Evolutionary conservation across 495 filamentous ascomycete genomes (phyloP).

Genomic region (Talaromyces stipitatus): DNA sequence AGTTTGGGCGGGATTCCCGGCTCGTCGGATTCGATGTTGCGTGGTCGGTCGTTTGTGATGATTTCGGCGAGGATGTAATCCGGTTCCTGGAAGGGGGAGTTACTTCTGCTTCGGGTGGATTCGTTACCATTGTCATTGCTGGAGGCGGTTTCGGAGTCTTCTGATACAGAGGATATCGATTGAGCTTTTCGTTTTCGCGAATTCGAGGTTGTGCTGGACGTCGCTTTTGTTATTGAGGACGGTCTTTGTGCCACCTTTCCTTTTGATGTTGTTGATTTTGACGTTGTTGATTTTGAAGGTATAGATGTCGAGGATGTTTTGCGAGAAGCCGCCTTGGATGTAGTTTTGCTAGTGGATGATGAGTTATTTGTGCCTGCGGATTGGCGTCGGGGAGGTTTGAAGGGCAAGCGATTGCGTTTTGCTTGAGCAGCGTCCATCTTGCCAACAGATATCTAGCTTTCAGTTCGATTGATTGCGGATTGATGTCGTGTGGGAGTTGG

Average conservation of each 20-base stretch:
- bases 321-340: constrained; percentile 21
- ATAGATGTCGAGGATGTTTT: constrained; percentile 9
- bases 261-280: constrained; percentile 15
- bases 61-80: constrained; percentile 43
- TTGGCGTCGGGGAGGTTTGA: constrained; percentile 42
- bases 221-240: constrained; percentile 7
- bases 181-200: constrained; percentile 6
- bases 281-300: constrained; percentile 5
- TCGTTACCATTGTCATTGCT: constrained; percentile 3
- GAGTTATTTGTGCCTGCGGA: constrained; percentile 16
- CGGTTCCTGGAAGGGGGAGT: constrained; percentile 24
- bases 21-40: constrained; percentile 28
- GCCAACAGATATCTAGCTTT: background rate
- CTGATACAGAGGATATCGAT: constrained; percentile 5
- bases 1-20: constrained; percentile 65
- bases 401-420: constrained; percentile 39
- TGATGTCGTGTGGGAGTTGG: background rate
- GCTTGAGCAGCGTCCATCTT: constrained; percentile 29
- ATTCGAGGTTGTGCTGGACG: constrained; percentile 9
- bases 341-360: constrained; percentile 8
- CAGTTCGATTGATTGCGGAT: background rate
- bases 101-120: constrained; percentile 9
- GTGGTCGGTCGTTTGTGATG: constrained; percentile 17
- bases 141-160: background rate
- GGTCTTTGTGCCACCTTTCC: constrained; percentile 12